phyloP scores from a whole-genome alignment of 495 filamentous ascomycete genomes.

The Neurospora terricola region DNA sequence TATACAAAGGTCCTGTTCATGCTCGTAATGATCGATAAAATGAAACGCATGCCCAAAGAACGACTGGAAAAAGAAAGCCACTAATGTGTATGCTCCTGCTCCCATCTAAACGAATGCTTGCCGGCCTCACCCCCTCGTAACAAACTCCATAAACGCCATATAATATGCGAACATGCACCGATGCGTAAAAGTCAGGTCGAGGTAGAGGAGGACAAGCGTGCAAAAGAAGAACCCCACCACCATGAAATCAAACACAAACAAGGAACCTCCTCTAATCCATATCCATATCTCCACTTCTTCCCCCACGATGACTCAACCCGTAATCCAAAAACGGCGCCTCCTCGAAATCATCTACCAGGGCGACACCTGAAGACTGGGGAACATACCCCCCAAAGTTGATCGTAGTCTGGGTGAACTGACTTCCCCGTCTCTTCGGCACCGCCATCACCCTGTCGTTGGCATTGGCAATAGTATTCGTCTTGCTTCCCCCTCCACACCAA shows the following conservation, averaged over 20 bases:
- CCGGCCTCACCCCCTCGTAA: neutral
- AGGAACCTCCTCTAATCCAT: conserved; percentile 6
- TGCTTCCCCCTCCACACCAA: conserved; percentile 4
- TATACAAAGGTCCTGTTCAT: neutral
- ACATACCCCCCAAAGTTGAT: neutral
- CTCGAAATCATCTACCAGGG: conserved; percentile 34
- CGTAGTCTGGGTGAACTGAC: neutral
- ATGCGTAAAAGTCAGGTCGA: neutral
- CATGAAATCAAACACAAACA: neutral
- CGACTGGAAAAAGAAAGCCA: neutral
- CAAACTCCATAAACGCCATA: conserved; percentile 5
- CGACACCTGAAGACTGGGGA: neutral
- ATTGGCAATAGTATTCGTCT: neutral
- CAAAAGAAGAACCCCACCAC: neutral
- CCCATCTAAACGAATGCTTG: neutral
- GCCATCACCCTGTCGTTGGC: conserved; percentile 26
- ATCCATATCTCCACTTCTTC: conserved; percentile 8
- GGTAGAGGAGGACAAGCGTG: neutral
- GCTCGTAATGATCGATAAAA: neutral
- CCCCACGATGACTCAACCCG: conserved; percentile 3
- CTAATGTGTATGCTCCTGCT: neutral
- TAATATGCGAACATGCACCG: neutral
- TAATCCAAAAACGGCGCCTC: conserved; percentile 43
- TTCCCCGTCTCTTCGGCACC: conserved; percentile 21
- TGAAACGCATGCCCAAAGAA: neutral